phyloP scores from a whole-genome alignment of 805 yeast species.

The Ogataea pini region DNA sequence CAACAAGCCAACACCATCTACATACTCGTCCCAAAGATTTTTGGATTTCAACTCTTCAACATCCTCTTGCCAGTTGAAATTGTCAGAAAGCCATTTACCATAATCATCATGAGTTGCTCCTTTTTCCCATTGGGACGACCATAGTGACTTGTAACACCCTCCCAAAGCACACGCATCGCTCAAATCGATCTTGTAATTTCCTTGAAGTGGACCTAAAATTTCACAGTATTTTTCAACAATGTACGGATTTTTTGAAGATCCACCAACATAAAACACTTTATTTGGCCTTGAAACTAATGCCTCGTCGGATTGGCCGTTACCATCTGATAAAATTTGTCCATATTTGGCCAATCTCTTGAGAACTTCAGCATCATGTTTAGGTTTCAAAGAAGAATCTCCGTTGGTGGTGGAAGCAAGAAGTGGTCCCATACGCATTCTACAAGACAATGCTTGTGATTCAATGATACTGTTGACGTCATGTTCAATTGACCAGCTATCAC shows the following conservation, averaged over 20 bases:
- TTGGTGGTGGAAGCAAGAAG: conserved; percentile 49
- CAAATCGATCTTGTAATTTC: conserved; percentile 70
- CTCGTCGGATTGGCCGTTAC: conserved; percentile 44
- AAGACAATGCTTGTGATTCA: conserved; percentile 84
- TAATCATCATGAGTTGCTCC: conserved; percentile 31
- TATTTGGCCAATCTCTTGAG: conserved; percentile 33
- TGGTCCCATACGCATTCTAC: conserved; percentile 78
- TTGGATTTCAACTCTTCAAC: conserved; percentile 43
- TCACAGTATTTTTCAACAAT: conserved; percentile 70
- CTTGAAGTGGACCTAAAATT: conserved; percentile 64
- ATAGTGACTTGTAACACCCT: conserved; percentile 82
- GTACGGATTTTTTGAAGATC: conserved; percentile 72
- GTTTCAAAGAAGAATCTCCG: conserved; percentile 3
- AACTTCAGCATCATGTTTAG: conserved; percentile 22
- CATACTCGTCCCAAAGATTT: conserved; percentile 50
- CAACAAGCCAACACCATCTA: conserved; percentile 53
- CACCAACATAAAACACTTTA: conserved; percentile 81
- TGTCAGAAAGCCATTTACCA: conserved; percentile 47
- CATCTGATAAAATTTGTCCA: conserved; percentile 51
- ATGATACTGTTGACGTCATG: conserved; percentile 76
- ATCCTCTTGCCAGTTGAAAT: conserved; percentile 48
- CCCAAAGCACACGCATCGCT: conserved; percentile 93
- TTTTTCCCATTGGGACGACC: conserved; percentile 52
- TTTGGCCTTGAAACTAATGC: conserved; percentile 59
- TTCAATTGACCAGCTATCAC: conserved; percentile 47